Evolutionary conservation across 2,329 filamentous ascomycete species (phyloP), one percentile per base, ranked within the genome.

Genomic region (Aspergillus ibericus): DNA sequence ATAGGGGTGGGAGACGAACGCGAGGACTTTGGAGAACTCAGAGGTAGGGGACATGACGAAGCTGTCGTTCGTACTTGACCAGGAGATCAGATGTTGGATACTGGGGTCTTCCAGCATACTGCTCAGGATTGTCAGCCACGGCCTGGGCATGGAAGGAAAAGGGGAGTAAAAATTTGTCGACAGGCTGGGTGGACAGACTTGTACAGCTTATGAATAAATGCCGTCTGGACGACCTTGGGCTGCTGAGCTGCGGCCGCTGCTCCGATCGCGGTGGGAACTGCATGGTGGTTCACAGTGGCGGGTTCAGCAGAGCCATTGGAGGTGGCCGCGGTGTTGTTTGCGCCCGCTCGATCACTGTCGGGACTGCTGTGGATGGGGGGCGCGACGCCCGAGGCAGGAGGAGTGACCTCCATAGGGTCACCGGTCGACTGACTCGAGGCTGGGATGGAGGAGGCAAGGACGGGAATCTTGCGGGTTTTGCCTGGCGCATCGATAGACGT

Each of bases 151-250:
- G 18, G 20, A 22, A 13, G 18, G 20, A 22, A 13, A 36, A 13
- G 27, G 25, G n/a, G 16, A 22, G 15, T 4, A 13, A 32, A 22
- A 22, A 42, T n/a, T 13, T 5, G 16, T n/a, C 29, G 25, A 51
- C 22, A 38, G 16, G 3, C 12, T 34, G 58, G 9, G 29, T 10
- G 72, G 48, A 64, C 88, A 72, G 82, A 97, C 93, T 96, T 97
- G 82, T 98, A 99, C 35, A 99, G 85, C 77, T 99, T 99, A 77
- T 99, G 95, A 65, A 99, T 98, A 71, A 99, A 99, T 20, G 95
- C 95, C 10, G 95, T 98, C 79, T 99, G 95, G 15, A 98, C 92
- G 46, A 97, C 93, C 78, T 99, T 99, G 59, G 95, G 93, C 73
- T 96, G 93, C 72, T 96, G 92, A 53, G 93, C 88, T 49, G 80